These are phyloP conservation scores for Blastobotrys robertii DNA, from an alignment of 805 yeast genomes.

Conservation along the genomic window DNA sequence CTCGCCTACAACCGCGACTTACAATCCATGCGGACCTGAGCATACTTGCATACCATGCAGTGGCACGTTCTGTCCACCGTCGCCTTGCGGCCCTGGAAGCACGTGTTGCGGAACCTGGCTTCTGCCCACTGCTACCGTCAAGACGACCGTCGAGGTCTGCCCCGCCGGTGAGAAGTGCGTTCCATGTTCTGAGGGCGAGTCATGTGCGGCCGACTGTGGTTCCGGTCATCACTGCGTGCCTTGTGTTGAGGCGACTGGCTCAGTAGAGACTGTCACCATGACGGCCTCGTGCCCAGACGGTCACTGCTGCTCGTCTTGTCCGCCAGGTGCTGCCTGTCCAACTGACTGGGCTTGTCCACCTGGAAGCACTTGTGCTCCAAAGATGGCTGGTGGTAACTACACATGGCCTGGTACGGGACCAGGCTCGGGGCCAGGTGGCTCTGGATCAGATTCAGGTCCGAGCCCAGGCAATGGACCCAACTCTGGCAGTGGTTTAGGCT, in stretches of 20 bases:
- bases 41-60: no score
- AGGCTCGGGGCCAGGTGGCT: not conserved
- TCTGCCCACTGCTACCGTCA: not conserved
- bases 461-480: constrained; percentile 2
- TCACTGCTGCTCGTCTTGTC: constrained; percentile 3
- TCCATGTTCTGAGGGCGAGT: no score
- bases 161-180: not conserved
- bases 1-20: no score
- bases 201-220: no score
- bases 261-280: not conserved
- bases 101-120: no score
- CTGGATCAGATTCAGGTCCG: not conserved
- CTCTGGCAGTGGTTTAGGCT: constrained; percentile 1
- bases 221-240: not conserved
- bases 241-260: not conserved
- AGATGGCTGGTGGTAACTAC: constrained; percentile 2
- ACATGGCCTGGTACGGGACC: not conserved
- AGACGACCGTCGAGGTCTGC: no score
- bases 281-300: not conserved
- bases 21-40: no score
- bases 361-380: constrained; percentile 9
- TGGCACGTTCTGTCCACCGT: no score
- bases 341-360: constrained; percentile 5
- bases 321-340: constrained; percentile 5
- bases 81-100: no score